Evolutionary conservation across 169 alveolate genomes (phyloP).

Genomic region (Babesia ovata): DNA sequence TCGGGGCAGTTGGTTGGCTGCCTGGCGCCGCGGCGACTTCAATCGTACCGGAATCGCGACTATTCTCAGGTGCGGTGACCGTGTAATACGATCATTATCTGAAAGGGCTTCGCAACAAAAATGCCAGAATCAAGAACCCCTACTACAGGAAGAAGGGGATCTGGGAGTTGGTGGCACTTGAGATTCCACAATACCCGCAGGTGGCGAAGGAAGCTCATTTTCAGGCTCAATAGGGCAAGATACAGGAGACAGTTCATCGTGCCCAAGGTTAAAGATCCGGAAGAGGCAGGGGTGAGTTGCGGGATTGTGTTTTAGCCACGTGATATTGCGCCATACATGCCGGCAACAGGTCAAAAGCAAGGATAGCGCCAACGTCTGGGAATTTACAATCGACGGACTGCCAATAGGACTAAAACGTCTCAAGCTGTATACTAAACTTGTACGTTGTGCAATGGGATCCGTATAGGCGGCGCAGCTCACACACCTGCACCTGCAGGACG

Average conservation of each 20-base stretch:
- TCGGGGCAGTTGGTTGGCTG: conserved; percentile 24
- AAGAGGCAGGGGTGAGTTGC: conserved; percentile 65
- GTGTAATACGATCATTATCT: background rate
- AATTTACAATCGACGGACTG: conserved; percentile 74
- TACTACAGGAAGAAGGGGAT: conserved; percentile 80
- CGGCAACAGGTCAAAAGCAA: conserved; percentile 42
- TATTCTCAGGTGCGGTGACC: conserved; percentile 46
- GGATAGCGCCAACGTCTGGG: conserved; percentile 70
- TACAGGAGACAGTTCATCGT: conserved; percentile 68
- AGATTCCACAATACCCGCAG: conserved; percentile 7
- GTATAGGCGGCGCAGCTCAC: conserved; percentile 26
- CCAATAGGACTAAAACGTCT: conserved; percentile 77
- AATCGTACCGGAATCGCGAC: background rate
- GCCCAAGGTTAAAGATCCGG: conserved; percentile 72
- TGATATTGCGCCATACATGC: background rate
- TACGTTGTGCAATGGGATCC: conserved; percentile 6
- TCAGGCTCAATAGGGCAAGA: conserved; percentile 64
- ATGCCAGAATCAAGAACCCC: conserved; percentile 74
- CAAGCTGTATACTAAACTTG: conserved; percentile 71
- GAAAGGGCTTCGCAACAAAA: conserved; percentile 67
- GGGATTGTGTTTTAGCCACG: background rate
- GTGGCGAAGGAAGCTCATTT: conserved; percentile 77
- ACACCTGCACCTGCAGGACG: conserved; percentile 78
- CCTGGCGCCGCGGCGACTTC: background rate
- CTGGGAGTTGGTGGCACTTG: conserved; percentile 70